phyloP scores from a whole-genome alignment of 192 early-diverging fungal species.

The Coemansia sp. region DNA sequence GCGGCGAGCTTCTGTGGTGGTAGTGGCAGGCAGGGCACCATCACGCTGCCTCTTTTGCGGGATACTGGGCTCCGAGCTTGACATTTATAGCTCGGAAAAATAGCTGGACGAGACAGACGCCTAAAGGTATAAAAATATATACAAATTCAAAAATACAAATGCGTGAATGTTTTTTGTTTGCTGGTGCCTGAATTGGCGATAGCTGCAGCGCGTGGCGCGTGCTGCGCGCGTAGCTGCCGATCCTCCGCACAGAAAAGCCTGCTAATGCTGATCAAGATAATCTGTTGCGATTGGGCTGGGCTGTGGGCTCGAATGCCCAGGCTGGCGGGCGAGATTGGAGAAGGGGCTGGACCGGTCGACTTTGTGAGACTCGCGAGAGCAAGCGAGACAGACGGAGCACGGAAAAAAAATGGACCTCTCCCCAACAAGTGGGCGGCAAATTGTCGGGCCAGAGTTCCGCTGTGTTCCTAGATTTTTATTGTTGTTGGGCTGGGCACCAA shows the following conservation, averaged over 20 bases:
- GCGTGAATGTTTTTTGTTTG: too few relatives aligned
- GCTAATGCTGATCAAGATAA: neutral
- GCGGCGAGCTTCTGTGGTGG: neutral
- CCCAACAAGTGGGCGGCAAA: too few relatives aligned
- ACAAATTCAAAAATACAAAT: too few relatives aligned
- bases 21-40: neutral
- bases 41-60: slow-evolving; percentile 33
- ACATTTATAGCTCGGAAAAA: neutral
- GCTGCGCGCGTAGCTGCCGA: neutral
- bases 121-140: too few relatives aligned
- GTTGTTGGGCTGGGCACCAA: neutral
- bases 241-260: neutral
- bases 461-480: slow-evolving; percentile 5
- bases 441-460: neutral
- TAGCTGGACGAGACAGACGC: neutral
- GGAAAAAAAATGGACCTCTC: neutral
- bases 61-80: neutral
- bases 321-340: neutral
- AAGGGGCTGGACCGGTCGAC: neutral
- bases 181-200: neutral
- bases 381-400: neutral
- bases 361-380: too few relatives aligned
- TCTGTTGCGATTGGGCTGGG: neutral
- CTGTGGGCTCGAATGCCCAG: neutral
- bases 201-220: neutral